Base-by-base conservation (phyloP, 345 rosid genomes). In the Erysimum cheiranthoides region DNA sequence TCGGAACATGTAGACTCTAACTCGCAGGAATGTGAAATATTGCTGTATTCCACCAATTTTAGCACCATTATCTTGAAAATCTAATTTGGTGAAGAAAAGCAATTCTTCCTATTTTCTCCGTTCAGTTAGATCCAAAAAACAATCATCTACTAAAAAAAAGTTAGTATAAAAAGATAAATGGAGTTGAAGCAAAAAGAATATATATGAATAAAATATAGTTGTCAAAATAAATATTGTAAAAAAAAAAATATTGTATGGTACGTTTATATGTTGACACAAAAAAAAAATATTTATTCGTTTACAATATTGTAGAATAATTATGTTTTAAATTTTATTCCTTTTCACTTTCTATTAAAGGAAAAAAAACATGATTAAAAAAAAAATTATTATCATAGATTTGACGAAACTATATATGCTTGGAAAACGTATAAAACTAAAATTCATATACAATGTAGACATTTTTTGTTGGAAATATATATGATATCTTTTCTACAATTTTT, bases 1-100 rank as follows among this genome's bases (percentile, higher is more conserved):
- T 58, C 8, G 16, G 36, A 73, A 30, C 40, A 62, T 35, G 46
- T 45, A 58, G 10, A 31, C 14, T 45, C 14, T 13, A 18, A 32
- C 42, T 69, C 43, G 30, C 39, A 40, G 7, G 9, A 58, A 45
- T 70, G 17, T 42, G 31, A 35, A 38, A n/a, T 40, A 30, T 68
- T 68, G 17, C 50, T 68, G 72, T 14, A 38, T 52, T 38, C 50
- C 32, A 56, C 64, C 53, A 56, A 16, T 21, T 56, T 59, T 42
- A 30, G 42, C 42, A 42, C 30, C 39, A 27, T 25, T 9, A 52
- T n/a, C 10, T 49, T 32, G 10, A 36, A 46, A 27, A 43, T 56
- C 13, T 8, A 11, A 16, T 27, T 68, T 68, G 17, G 64, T 43
- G 52, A 54, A 18, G 47, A 25, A 58, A 16, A 32, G n/a, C 40